Percentiles rank a stretch among this genome's conserved stretches.
Evolutionary conservation across 345 rosid genomes (phyloP).

Genomic region (Excoecaria cochinchinensis): DNA sequence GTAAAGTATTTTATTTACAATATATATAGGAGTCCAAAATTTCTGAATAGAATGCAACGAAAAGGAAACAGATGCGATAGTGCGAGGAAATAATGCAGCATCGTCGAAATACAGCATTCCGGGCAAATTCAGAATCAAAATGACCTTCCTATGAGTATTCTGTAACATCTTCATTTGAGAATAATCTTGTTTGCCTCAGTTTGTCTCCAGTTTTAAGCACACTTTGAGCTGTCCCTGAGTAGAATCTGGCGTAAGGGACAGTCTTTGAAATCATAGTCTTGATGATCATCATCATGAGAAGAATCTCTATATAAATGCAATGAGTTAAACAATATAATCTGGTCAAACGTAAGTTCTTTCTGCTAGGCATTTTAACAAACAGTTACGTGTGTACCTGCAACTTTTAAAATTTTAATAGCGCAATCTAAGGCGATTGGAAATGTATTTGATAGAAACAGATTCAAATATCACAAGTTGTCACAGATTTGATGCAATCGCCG

Average conservation of each 20-base stretch:
- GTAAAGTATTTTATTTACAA: too few relatives aligned
- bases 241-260: slow-evolving; percentile 37
- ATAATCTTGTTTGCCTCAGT: slow-evolving; percentile 53
- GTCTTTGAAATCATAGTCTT: slow-evolving; percentile 25
- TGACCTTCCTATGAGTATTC: slow-evolving; percentile 80
- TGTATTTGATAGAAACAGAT: too few relatives aligned
- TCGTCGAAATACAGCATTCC: slow-evolving; percentile 61
- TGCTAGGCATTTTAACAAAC: too few relatives aligned
- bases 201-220: slow-evolving; percentile 60
- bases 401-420: too few relatives aligned
- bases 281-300: slow-evolving; percentile 24
- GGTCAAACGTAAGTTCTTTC: too few relatives aligned
- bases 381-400: too few relatives aligned
- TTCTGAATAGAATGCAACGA: too few relatives aligned
- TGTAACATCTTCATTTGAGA: slow-evolving; percentile 57
- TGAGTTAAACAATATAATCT: not conserved
- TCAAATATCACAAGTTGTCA: too few relatives aligned
- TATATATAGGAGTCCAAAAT: too few relatives aligned
- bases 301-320: not conserved
- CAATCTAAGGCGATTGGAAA: too few relatives aligned
- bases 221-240: slow-evolving; percentile 36
- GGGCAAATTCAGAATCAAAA: slow-evolving; percentile 62
- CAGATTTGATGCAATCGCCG: too few relatives aligned
- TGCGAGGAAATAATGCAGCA: slow-evolving; percentile 78
- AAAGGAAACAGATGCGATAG: slow-evolving; percentile 43